Evolutionary conservation across 352 stramenopile genomes (phyloP).

Genomic region (Plasmopara viticola): DNA sequence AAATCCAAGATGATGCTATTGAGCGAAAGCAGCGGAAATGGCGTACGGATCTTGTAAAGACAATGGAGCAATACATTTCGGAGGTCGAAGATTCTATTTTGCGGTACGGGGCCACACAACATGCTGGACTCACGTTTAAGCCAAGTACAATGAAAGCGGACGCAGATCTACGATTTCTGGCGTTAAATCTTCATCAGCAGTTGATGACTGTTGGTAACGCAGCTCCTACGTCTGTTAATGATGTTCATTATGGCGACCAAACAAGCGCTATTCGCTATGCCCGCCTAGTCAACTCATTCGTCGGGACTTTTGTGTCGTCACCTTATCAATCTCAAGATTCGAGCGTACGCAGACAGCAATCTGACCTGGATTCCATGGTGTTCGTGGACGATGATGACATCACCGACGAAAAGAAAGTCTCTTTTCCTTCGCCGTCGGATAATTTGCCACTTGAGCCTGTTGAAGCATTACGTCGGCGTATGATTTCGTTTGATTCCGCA

Average conservation of each 20-base stretch:
- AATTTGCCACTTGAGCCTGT: slow-evolving; percentile 39
- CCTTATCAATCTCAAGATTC: slow-evolving; percentile 28
- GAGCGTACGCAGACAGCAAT: slow-evolving; percentile 21
- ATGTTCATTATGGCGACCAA: slow-evolving; percentile 40
- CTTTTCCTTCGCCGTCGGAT: slow-evolving; percentile 3
- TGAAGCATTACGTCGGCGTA: slow-evolving; percentile 50
- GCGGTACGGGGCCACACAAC: slow-evolving; percentile 58
- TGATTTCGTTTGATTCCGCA: slow-evolving; percentile 75
- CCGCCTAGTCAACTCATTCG: slow-evolving; percentile 50
- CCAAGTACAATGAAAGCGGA: slow-evolving; percentile 86
- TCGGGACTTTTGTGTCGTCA: slow-evolving; percentile 38
- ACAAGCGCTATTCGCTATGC: slow-evolving; percentile 36
- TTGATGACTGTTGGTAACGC: slow-evolving; percentile 71
- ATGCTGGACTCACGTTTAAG: slow-evolving; percentile 76
- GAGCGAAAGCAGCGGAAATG: slow-evolving; percentile 78
- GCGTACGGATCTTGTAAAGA: slow-evolving; percentile 61
- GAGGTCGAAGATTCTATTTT: slow-evolving; percentile 73
- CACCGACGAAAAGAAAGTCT: slow-evolving; percentile 16
- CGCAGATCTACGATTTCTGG: slow-evolving; percentile 63
- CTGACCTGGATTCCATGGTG: slow-evolving; percentile 27
- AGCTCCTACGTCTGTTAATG: slow-evolving; percentile 49
- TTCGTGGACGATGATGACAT: slow-evolving; percentile 31
- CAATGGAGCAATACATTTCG: slow-evolving; percentile 79
- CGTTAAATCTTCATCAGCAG: slow-evolving; percentile 82
- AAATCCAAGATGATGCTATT: slow-evolving; percentile 78